Conservation (phyloP, 75 land plant species). For the Cunninghamia lanceolata region DNA sequence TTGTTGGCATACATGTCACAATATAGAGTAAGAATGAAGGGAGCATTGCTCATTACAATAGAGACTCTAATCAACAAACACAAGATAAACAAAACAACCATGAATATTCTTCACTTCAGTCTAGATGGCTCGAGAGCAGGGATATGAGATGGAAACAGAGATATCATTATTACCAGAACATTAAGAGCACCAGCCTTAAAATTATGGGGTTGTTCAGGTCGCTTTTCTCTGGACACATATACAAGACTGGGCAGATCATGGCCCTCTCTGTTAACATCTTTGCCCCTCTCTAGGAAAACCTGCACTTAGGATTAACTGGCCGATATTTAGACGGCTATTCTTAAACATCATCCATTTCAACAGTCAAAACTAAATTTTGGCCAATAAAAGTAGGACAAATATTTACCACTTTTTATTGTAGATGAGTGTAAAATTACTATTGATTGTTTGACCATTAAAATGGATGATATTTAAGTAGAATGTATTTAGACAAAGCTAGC, state of each 20-base stretch:
- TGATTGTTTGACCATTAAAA: too few relatives aligned
- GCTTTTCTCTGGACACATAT: conserved; percentile 27
- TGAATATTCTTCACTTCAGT: neutral
- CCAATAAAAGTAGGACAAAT: too few relatives aligned
- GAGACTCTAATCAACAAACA: conserved; percentile 48
- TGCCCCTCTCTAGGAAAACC: conserved; percentile 38
- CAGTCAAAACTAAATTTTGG: too few relatives aligned
- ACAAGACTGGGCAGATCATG: conserved; percentile 36
- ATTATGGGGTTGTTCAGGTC: conserved; percentile 22
- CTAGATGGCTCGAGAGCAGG: neutral
- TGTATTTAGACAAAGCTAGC: too few relatives aligned
- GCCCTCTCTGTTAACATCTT: conserved; percentile 13
- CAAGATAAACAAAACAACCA: neutral
- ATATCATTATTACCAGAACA: conserved; percentile 27
- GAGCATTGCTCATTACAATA: conserved; percentile 48
- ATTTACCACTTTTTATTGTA: too few relatives aligned
- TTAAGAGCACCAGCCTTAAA: conserved; percentile 70
- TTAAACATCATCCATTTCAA: too few relatives aligned
- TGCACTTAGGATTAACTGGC: neutral
- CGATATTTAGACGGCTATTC: too few relatives aligned
- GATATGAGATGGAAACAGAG: neutral
- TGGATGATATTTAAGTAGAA: too few relatives aligned
- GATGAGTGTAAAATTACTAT: too few relatives aligned
- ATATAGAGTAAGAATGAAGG: conserved; percentile 46
- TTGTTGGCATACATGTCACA: conserved; percentile 65